Evolutionary conservation across 768 basidiomycete genomes (phyloP).

Genomic region (Nevesoporus exiguus): DNA sequence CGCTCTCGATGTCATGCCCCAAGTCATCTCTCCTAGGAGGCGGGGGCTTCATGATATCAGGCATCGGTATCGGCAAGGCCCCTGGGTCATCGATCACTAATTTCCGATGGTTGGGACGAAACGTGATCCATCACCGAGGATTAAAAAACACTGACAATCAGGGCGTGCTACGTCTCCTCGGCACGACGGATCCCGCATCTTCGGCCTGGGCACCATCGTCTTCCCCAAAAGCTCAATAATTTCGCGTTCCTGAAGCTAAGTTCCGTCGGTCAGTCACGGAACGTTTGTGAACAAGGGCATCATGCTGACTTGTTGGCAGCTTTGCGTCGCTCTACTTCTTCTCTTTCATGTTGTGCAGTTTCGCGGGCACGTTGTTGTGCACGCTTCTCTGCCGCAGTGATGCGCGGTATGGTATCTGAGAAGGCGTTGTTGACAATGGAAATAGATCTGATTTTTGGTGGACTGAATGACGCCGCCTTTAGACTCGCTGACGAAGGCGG

Average conservation of each 20-base stretch:
- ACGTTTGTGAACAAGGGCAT: background rate
- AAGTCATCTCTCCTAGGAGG: background rate
- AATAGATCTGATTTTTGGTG: slow-evolving; percentile 85
- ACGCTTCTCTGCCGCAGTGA: slow-evolving; percentile 89
- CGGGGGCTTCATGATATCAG: slow-evolving; percentile 5
- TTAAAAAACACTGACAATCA: slow-evolving; percentile 61
- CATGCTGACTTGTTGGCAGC: slow-evolving; percentile 81
- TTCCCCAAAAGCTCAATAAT: slow-evolving; percentile 82
- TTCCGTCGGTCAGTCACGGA: background rate
- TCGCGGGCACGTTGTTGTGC: slow-evolving; percentile 81
- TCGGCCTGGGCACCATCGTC: slow-evolving; percentile 60
- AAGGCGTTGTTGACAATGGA: slow-evolving; percentile 92
- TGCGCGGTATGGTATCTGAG: slow-evolving; percentile 91
- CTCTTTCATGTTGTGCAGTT: slow-evolving; percentile 71
- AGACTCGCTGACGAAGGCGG: background rate
- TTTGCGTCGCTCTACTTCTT: slow-evolving; percentile 65
- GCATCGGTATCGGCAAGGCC: slow-evolving; percentile 4
- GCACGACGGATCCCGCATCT: slow-evolving; percentile 48
- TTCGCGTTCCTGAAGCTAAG: slow-evolving; percentile 68
- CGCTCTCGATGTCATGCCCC: background rate
- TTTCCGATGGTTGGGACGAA: background rate
- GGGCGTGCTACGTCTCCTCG: slow-evolving; percentile 75
- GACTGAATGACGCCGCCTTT: slow-evolving; percentile 42
- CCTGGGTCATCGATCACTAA: slow-evolving; percentile 25
- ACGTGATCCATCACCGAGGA: background rate